A percentile compares a stretch with the other conserved stretches of the same genome.
Conservation (phyloP, 1,284 basidiomycete genomes). For the Meripilus lineatus region DNA sequence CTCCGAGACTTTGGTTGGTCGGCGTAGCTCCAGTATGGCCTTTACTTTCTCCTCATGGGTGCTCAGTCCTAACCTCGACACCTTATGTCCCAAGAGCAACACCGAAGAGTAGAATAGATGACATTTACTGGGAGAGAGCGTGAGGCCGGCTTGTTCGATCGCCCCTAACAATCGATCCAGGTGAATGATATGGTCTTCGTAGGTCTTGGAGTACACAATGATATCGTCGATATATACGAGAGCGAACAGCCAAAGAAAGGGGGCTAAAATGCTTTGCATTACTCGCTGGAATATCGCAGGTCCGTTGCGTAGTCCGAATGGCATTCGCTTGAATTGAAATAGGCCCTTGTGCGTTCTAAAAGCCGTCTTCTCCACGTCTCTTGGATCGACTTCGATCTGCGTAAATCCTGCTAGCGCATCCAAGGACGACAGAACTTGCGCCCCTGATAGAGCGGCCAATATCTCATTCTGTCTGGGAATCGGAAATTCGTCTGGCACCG, state of each 20-base stretch:
- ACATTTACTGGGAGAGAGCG: conserved; percentile 31
- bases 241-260: conserved; percentile 24
- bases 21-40: conserved; percentile 20
- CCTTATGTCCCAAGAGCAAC: conserved; percentile 31
- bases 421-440: conserved; percentile 18
- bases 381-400: conserved; percentile 18
- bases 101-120: conserved; percentile 30
- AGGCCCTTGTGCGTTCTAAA: conserved; percentile 27
- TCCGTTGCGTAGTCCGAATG: conserved; percentile 28
- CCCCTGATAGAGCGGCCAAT: conserved; percentile 20
- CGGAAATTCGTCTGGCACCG: conserved; percentile 25
- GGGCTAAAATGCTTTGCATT: conserved; percentile 24
- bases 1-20: conserved; percentile 20
- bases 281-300: conserved; percentile 28
- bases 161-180: conserved; percentile 24
- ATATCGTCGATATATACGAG: conserved; percentile 32
- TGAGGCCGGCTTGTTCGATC: conserved; percentile 18
- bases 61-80: conserved; percentile 25
- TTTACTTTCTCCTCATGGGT: conserved; percentile 27
- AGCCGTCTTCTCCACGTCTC: conserved; percentile 21
- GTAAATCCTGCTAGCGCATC: conserved; percentile 25
- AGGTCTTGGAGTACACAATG: conserved; percentile 29
- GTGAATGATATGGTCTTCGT: conserved; percentile 28
- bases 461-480: conserved; percentile 26
- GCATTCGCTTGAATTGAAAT: conserved; percentile 27